Conservation (phyloP, 208 protist genomes). For the Trypanosoma rangeli region DNA sequence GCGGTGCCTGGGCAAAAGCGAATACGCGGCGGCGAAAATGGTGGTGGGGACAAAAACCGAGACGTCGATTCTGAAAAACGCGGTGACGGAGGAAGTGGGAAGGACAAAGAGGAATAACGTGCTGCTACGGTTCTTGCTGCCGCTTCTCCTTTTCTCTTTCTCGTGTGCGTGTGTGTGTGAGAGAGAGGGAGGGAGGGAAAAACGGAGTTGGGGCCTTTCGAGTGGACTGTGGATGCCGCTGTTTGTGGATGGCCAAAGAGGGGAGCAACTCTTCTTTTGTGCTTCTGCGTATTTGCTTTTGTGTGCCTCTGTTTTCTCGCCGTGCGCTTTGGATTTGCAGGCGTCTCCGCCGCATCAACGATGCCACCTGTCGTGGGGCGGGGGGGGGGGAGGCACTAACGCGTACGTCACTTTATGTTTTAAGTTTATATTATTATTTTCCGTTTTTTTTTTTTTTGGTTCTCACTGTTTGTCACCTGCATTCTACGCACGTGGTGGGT, state of each 20-base stretch:
- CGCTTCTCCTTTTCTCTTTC: conserved; percentile 19
- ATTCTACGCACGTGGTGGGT: background rate
- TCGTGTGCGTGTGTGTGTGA: conserved; percentile 20
- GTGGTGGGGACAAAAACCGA: background rate
- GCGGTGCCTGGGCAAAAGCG: background rate
- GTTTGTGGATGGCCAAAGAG: background rate
- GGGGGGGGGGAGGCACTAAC: too few species aligned
- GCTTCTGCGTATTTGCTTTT: conserved; percentile 6
- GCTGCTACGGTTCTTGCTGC: conserved; percentile 4
- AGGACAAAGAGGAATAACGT: background rate
- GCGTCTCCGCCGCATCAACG: too few species aligned
- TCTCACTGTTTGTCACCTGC: background rate
- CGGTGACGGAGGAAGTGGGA: background rate
- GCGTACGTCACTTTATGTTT: background rate
- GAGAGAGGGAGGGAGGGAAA: background rate
- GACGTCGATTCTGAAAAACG: background rate
- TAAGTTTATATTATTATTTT: background rate
- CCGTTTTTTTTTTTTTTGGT: background rate
- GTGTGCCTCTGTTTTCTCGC: background rate
- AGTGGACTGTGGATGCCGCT: background rate
- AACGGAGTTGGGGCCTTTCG: background rate
- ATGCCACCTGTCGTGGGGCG: too few species aligned
- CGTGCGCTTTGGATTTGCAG: too few species aligned
- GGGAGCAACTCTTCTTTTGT: background rate
- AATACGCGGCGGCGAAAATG: background rate